Evolutionary conservation across 108 stramenopile species (phyloP).

Genomic region (Cyclotella choctawhatcheeana): DNA sequence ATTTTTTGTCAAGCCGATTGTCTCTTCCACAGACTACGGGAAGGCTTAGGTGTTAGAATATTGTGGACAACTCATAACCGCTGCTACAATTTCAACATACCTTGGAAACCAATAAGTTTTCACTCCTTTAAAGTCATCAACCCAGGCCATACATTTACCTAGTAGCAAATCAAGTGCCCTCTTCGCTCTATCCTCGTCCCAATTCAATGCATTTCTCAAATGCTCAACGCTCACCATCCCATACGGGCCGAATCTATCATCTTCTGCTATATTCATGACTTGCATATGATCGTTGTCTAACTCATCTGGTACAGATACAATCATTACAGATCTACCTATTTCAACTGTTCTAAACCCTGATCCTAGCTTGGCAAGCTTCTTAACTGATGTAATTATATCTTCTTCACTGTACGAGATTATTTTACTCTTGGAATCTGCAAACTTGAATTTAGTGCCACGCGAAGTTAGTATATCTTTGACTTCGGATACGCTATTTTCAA

Average conservation of each 20-base stretch:
- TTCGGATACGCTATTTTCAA: conserved; percentile 58
- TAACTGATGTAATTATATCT: conserved; percentile 79
- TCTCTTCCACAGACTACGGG: neutral
- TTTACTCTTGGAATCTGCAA: conserved; percentile 42
- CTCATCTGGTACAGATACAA: conserved; percentile 86
- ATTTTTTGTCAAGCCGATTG: neutral
- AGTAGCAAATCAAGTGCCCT: conserved; percentile 76
- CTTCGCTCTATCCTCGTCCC: conserved; percentile 74
- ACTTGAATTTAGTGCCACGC: conserved; percentile 63
- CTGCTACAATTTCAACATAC: neutral
- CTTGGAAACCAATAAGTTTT: conserved; percentile 85
- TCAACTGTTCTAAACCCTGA: conserved; percentile 83
- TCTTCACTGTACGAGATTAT: conserved; percentile 62
- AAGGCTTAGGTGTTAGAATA: neutral
- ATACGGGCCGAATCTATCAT: conserved; percentile 35
- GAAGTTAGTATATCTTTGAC: conserved; percentile 68
- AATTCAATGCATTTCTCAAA: conserved; percentile 52
- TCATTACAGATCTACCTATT: conserved; percentile 74
- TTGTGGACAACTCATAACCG: neutral
- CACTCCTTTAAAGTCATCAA: conserved; percentile 65
- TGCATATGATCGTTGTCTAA: conserved; percentile 87
- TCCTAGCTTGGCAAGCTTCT: conserved; percentile 77
- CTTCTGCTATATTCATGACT: conserved; percentile 74
- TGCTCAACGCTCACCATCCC: conserved; percentile 66
- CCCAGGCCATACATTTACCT: conserved; percentile 87